Conservation (phyloP, 371 early-diverging fungal species). For the Amoeboaphelidium protococcarum region DNA sequence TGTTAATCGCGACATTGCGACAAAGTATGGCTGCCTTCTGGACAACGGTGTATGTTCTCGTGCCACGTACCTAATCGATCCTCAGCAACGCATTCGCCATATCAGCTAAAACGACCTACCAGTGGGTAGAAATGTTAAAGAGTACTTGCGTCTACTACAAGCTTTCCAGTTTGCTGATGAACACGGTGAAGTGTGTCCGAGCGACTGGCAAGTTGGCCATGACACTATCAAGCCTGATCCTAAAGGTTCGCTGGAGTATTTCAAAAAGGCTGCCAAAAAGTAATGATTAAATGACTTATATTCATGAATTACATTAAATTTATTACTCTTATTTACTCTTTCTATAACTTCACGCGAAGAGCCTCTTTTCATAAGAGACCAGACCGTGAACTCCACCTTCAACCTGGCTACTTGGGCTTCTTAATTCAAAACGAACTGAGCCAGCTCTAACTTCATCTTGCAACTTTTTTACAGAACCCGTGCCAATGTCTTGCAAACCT, state of each 20-base stretch:
- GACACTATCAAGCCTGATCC: background rate
- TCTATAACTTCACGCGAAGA: slow-evolving; percentile 9
- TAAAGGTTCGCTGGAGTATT: background rate
- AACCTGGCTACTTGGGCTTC: slow-evolving; percentile 74
- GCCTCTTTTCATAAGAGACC: slow-evolving; percentile 60
- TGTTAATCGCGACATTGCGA: background rate
- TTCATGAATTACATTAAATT: too few relatives aligned
- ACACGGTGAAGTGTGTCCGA: slow-evolving; percentile 7
- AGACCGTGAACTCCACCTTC: slow-evolving; percentile 91
- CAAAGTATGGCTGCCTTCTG: background rate
- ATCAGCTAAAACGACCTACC: slow-evolving; percentile 4
- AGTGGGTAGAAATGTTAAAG: slow-evolving; percentile 13
- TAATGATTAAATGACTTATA: too few relatives aligned
- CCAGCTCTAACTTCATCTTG: slow-evolving; percentile 34
- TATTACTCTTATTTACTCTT: too few relatives aligned
- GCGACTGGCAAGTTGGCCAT: too few relatives aligned
- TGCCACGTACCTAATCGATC: slow-evolving; percentile 10
- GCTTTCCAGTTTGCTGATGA: slow-evolving; percentile 6
- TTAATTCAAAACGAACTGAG: slow-evolving; percentile 64
- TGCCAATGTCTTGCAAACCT: slow-evolving; percentile 87
- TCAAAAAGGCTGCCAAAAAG: too few relatives aligned
- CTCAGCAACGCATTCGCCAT: slow-evolving; percentile 5
- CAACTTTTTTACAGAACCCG: slow-evolving; percentile 26
- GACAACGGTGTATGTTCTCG: slow-evolving; percentile 1
- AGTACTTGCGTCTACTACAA: slow-evolving; percentile 10